Evolutionary conservation across 306 rosid genomes (phyloP).

Genomic region (Medicago truncatula): DNA sequence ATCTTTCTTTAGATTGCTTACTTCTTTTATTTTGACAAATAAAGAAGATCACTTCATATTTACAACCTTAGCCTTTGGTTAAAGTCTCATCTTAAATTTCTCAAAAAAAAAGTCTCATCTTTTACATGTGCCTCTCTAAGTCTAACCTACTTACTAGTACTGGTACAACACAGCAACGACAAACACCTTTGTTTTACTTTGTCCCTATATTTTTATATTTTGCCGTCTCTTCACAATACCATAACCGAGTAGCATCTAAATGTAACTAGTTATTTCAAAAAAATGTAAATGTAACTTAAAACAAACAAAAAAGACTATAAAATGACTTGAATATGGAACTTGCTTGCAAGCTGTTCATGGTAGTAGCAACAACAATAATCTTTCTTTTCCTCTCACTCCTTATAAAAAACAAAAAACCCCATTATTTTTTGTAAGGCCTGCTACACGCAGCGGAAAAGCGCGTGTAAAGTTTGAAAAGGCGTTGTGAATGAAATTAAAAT

Average conservation of each 20-base stretch:
- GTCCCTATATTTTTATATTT: constrained; percentile 14
- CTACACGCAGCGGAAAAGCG: constrained; percentile 33
- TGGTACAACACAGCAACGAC: constrained; percentile 25
- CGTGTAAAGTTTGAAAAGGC: constrained; percentile 36
- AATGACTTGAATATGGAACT: constrained; percentile 4
- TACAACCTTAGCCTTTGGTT: neutral
- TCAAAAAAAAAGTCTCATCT: neutral
- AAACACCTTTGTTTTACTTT: constrained; percentile 42
- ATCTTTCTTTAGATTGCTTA: too few species aligned
- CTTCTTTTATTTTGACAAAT: too few species aligned
- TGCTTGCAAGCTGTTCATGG: constrained; percentile 19
- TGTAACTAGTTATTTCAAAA: too few species aligned
- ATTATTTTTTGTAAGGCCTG: neutral
- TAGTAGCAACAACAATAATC: neutral
- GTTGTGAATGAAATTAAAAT: neutral
- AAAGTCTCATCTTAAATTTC: neutral
- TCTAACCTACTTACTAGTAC: neutral
- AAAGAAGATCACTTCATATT: too few species aligned
- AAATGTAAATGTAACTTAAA: neutral
- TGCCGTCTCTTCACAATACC: constrained; percentile 9
- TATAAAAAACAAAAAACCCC: neutral
- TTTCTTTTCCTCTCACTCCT: neutral
- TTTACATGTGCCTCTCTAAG: neutral
- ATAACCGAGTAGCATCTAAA: neutral
- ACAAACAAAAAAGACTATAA: constrained; percentile 8